phyloP scores from a whole-genome alignment of 805 yeast genomes.

The Tetrapisispora arboricola region DNA sequence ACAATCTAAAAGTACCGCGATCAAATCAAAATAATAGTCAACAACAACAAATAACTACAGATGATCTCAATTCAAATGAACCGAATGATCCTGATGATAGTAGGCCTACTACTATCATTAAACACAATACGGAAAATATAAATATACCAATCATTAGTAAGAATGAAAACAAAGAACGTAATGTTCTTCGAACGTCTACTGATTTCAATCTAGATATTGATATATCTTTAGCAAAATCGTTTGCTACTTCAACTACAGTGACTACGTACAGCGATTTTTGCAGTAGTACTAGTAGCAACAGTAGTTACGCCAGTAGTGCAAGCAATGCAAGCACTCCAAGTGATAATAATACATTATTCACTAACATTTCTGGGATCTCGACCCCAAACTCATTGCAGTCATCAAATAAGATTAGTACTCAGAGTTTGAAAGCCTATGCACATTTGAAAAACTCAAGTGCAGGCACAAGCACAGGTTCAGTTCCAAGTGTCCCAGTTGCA shows the following conservation, averaged over 20 bases:
- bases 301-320: conserved; percentile 10
- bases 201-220: conserved; percentile 24
- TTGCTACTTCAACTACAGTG: conserved; percentile 8
- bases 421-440: background rate
- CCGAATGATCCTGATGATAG: conserved; percentile 40
- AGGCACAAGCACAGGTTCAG: background rate
- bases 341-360: conserved; percentile 4
- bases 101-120: conserved; percentile 32
- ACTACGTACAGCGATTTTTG: conserved; percentile 11
- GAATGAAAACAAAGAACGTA: background rate
- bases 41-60: conserved; percentile 26
- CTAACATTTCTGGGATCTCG: background rate
- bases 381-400: background rate
- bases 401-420: background rate
- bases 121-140: conserved; percentile 5
- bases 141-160: conserved; percentile 1
- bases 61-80: conserved; percentile 29
- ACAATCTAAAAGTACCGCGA: background rate
- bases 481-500: conserved; percentile 5
- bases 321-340: conserved; percentile 9
- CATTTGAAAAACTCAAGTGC: background rate
- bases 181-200: background rate
- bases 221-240: conserved; percentile 28
- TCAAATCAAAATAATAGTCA: conserved; percentile 4
- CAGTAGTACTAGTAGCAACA: conserved; percentile 9